Base-by-base conservation (phyloP, 2,329 filamentous ascomycete species). In the Ophiostoma pallidulum region DNA sequence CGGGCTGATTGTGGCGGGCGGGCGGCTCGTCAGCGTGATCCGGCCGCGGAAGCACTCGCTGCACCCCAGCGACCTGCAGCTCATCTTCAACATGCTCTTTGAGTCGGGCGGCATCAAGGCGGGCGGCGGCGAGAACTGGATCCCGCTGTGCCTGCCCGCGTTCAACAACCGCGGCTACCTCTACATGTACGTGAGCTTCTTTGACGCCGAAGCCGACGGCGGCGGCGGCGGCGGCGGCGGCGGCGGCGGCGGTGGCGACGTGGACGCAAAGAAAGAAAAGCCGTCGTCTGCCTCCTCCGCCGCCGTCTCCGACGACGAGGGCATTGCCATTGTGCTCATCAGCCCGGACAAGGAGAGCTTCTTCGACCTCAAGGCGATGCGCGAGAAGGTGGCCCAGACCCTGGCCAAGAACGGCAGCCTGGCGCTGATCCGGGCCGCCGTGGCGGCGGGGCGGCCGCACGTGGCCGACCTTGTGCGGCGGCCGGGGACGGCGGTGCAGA, bases 31-130 rank as follows among this genome's bases (percentile, higher is more conserved):
- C 54, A 96, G 90, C 61, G 94, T 98, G 32, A 85, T 97, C 49
- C 77, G 92, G 32, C 94, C 94, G 6, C 90, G 94, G 57, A 87
- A 92, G 49, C 92, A 98, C 64, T 96, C 90, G 0, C 73, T 98
- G 3, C 94, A 98, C 58, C 92, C 94, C 0, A 91, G 90, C 53
- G 92, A 98, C 62, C 73, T 98, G 20, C 91, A 96, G 60, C 77
- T 98, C 39, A 90, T 98, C 51, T 98, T 98, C 73, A 97, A 97
- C 61, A 98, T 98, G 94, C 79, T 98, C 2, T 98, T 98, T 59
- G 90, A 94, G 67, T 92, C 91, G 2, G 87, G 88, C 41, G 85
- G 87, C 37, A 84, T 98, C 61, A 91, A 92, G 62, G 84, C 88
- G 18, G 90, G 86, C 6, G 89, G 75, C 33, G 92, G 91, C 26